Evolutionary conservation across 2,329 filamentous ascomycete genomes (phyloP), one percentile per base, ranked within the genome.

Genomic region (Fusarium sp.): DNA sequence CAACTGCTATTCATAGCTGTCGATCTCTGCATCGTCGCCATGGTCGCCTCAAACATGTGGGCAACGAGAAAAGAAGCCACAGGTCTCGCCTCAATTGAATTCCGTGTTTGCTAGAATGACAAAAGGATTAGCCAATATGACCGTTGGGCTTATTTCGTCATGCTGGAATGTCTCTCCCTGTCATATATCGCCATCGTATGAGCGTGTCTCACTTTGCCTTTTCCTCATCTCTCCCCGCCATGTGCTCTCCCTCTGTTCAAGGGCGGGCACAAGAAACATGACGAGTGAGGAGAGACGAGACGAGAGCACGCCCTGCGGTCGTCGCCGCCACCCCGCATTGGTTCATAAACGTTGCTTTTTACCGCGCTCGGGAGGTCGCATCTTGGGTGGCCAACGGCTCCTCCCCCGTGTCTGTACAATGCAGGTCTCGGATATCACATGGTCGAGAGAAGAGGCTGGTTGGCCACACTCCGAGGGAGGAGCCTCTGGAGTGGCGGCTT

Each of bases 391-490:
- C 39, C 43, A 31, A 74, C 59, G 31, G 14, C 31, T 58, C 35
- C 54, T 13, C 22, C 54, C 33, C 22, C 35, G 20, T 13, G 20
- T 31, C 13, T 72, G 73, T 60, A 39, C 54, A 62, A 73, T 78
- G 73, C 76, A 77, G 74, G 72, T 78, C 66, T 78, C 72, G 72
- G 75, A 78, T 76, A 75, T 77, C 75, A 78, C 75, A 78, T 76
- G 74, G 74, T 33, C 35, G 64, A 27, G 35, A 45, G 67, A 68
- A 57, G 33, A 50, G 45, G 45, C 45, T 50, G 45, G 45, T 52
- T 52, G 48, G 48, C 27, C 48, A 52, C 10, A 2, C 10, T 31
- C 48, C 48, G 48, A 52, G 48, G 48, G 71, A 63, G 71, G 37
- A 37, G 31, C 20, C 6, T 13, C 16, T 37, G 33, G 33, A 22